These are phyloP conservation scores for Phytophthora fragariae DNA, from an alignment of 352 stramenopile species.

Conservation along the genomic window DNA sequence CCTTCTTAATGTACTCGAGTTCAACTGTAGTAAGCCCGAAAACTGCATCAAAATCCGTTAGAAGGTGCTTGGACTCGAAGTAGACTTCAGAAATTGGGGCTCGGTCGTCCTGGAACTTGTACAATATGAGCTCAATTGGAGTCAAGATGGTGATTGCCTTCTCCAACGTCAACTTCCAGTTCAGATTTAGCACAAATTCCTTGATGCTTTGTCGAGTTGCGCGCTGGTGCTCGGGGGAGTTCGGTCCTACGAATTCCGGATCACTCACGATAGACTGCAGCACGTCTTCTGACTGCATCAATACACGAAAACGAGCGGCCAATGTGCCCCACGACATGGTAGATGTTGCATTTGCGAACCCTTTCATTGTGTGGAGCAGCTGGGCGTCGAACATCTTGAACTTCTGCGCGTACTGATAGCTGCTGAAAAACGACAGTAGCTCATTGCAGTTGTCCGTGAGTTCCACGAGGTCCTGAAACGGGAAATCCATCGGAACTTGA, in stretches of 20 bases:
- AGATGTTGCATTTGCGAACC: slow-evolving; percentile 64
- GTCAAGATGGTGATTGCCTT: slow-evolving; percentile 83
- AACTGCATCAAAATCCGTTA: slow-evolving; percentile 80
- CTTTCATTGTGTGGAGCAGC: slow-evolving; percentile 81
- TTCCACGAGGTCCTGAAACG: slow-evolving; percentile 81
- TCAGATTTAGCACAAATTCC: slow-evolving; percentile 72
- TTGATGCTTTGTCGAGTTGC: slow-evolving; percentile 70
- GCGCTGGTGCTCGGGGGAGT: slow-evolving; percentile 58
- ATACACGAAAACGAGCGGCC: slow-evolving; percentile 69
- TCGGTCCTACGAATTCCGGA: slow-evolving; percentile 56
- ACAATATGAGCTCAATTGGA: slow-evolving; percentile 81
- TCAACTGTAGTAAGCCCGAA: slow-evolving; percentile 75
- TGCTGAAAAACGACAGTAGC: slow-evolving; percentile 82
- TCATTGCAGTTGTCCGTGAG: slow-evolving; percentile 82
- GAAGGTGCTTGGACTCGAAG: slow-evolving; percentile 81
- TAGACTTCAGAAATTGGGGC: slow-evolving; percentile 85
- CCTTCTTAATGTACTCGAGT: slow-evolving; percentile 85
- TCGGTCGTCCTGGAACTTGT: slow-evolving; percentile 88
- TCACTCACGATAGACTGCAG: slow-evolving; percentile 81
- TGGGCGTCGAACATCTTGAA: slow-evolving; percentile 81
- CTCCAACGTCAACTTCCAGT: slow-evolving; percentile 85
- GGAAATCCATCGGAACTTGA: slow-evolving; percentile 75
- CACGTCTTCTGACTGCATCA: slow-evolving; percentile 73
- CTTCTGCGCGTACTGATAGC: slow-evolving; percentile 79
- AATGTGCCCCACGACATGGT: slow-evolving; percentile 79